Evolutionary conservation across 345 rosid genomes (phyloP).

Genomic region (Toxicodendron radicans): DNA sequence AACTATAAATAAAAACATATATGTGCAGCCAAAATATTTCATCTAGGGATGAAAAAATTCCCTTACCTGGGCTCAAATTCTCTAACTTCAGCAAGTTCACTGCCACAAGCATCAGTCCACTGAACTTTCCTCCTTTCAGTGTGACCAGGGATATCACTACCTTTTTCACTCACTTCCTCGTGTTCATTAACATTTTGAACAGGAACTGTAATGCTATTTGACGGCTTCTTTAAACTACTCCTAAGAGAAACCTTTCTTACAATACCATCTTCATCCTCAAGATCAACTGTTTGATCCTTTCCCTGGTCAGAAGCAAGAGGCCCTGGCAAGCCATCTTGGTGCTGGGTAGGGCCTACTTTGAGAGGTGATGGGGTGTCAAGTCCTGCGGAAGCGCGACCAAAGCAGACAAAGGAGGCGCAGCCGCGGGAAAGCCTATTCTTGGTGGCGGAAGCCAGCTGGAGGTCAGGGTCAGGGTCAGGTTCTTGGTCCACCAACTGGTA

Average conservation of each 20-base stretch:
- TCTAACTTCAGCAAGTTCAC: slow-evolving; percentile 79
- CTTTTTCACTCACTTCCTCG: slow-evolving; percentile 41
- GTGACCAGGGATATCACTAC: slow-evolving; percentile 41
- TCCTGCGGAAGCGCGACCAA: slow-evolving; percentile 87
- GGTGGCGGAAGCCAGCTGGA: slow-evolving; percentile 92
- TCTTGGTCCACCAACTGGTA: slow-evolving; percentile 94
- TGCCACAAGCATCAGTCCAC: slow-evolving; percentile 94
- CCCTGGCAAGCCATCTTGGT: slow-evolving; percentile 54
- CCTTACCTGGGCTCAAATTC: slow-evolving; percentile 96
- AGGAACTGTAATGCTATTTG: slow-evolving; percentile 36
- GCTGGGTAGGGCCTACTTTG: slow-evolving; percentile 74
- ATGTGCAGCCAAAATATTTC: slow-evolving; percentile 1
- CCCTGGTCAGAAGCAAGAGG: slow-evolving; percentile 46
- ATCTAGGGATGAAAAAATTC: slow-evolving; percentile 11
- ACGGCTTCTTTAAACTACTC: slow-evolving; percentile 80
- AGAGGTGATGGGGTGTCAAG: slow-evolving; percentile 70
- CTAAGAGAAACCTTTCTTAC: slow-evolving; percentile 48
- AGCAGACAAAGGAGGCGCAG: slow-evolving; percentile 84
- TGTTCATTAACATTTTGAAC: slow-evolving; percentile 42
- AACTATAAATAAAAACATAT: slow-evolving; percentile 6
- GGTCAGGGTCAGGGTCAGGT: slow-evolving; percentile 62
- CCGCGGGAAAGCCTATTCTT: slow-evolving; percentile 80
- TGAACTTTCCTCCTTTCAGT: slow-evolving; percentile 75
- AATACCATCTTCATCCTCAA: slow-evolving; percentile 45
- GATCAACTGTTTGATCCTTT: slow-evolving; percentile 35